Conservation (phyloP, 164 flowering plant species). For the Liquidambar formosana region DNA sequence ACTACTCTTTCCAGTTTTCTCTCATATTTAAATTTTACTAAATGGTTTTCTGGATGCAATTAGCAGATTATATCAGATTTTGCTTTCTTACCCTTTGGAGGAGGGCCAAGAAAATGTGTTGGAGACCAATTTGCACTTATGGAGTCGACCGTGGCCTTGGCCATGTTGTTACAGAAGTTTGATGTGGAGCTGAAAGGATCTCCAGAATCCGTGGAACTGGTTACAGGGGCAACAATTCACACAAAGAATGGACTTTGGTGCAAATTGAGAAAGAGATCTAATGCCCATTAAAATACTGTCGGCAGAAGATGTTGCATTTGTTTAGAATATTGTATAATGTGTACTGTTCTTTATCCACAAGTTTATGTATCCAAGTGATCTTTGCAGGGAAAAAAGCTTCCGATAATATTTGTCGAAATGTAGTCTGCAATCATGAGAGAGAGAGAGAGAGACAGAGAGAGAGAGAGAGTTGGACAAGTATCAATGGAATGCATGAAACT, state of each 20-base stretch:
- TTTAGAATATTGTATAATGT: not conserved
- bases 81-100: constrained; percentile 94
- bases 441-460: too few species aligned
- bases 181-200: constrained; percentile 77
- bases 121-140: constrained; percentile 98
- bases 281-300: constrained; percentile 5
- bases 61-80: constrained; percentile 82
- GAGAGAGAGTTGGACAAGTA: too few species aligned
- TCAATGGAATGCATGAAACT: too few species aligned
- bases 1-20: not conserved
- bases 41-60: constrained; percentile 1
- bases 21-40: not conserved
- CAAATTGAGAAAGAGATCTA: constrained; percentile 59
- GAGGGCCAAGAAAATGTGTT: constrained; percentile 95
- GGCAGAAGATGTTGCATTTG: not conserved
- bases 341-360: not conserved
- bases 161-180: constrained; percentile 80
- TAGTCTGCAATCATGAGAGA: too few species aligned
- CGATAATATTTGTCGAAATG: too few species aligned
- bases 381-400: too few species aligned
- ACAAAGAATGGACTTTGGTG: constrained; percentile 94
- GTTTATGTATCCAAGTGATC: not conserved
- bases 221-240: constrained; percentile 96
- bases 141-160: constrained; percentile 90
- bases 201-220: constrained; percentile 81